Evolutionary conservation across 2,329 filamentous ascomycete genomes (phyloP).

Genomic region (Colletotrichum sp.): DNA sequence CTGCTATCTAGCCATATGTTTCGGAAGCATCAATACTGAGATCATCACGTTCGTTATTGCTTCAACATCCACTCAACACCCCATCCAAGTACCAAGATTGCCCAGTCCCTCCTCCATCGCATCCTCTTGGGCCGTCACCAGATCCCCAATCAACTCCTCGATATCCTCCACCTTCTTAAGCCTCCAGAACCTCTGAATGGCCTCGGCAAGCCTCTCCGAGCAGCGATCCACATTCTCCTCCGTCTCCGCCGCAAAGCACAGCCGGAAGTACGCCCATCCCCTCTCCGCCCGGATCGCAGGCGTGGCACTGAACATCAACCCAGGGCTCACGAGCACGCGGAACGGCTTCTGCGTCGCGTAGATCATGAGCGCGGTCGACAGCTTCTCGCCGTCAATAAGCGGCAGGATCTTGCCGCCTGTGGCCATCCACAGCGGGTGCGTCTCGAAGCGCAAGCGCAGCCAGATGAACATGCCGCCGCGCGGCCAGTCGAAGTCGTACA

Average conservation of each 20-base stretch:
- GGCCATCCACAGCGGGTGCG: constrained; percentile 70
- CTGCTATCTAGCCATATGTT: neutral
- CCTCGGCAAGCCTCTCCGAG: constrained; percentile 69
- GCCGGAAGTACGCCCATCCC: constrained; percentile 74
- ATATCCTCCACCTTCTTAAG: constrained; percentile 72
- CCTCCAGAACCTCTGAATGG: constrained; percentile 77
- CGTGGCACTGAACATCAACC: constrained; percentile 75
- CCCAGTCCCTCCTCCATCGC: constrained; percentile 25
- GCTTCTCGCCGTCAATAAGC: constrained; percentile 56
- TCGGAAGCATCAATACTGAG: neutral
- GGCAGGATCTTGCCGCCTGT: constrained; percentile 31
- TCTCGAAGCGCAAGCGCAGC: constrained; percentile 74
- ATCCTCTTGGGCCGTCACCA: constrained; percentile 23
- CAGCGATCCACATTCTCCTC: constrained; percentile 70
- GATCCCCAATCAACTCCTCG: constrained; percentile 61
- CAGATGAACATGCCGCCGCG: constrained; percentile 93
- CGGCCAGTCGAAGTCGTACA: constrained; percentile 81
- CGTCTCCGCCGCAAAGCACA: constrained; percentile 87
- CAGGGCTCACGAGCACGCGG: constrained; percentile 73
- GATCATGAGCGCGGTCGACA: constrained; percentile 73
- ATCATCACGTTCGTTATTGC: neutral
- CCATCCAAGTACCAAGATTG: constrained; percentile 32
- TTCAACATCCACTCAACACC: neutral
- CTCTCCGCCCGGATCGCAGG: constrained; percentile 59
- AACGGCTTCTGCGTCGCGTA: constrained; percentile 73